Conservation (phyloP, 108 stramenopile genomes). For the Ochromonas danica region DNA sequence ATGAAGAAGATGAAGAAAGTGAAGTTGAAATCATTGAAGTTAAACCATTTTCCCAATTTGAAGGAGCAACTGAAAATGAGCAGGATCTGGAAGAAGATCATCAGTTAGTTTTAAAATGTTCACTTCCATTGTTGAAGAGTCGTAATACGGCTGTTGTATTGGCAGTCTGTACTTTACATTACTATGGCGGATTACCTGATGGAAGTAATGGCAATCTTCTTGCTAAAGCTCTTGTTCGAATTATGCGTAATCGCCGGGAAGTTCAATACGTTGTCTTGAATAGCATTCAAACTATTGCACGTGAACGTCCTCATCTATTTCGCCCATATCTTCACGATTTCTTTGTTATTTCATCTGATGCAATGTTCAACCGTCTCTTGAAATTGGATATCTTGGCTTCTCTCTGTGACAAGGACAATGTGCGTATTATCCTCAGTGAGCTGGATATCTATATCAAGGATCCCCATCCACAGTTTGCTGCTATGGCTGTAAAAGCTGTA, state of each 20-base stretch:
- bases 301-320: constrained; percentile 86
- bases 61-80: constrained; percentile 59
- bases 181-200: constrained; percentile 83
- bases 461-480: constrained; percentile 78
- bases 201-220: constrained; percentile 59
- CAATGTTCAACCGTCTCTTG: constrained; percentile 55
- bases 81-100: constrained; percentile 85
- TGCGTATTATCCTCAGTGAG: constrained; percentile 82
- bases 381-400: constrained; percentile 90
- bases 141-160: constrained; percentile 92
- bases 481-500: constrained; percentile 79
- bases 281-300: constrained; percentile 80
- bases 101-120: constrained; percentile 69
- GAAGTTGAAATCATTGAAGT: constrained; percentile 52
- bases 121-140: constrained; percentile 83
- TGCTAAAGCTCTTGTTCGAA: constrained; percentile 89
- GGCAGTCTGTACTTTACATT: constrained; percentile 83
- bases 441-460: constrained; percentile 83
- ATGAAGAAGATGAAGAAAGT: constrained; percentile 86
- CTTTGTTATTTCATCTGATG: constrained; percentile 68
- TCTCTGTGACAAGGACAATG: constrained; percentile 73
- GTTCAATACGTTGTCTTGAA: constrained; percentile 93
- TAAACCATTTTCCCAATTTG: not conserved
- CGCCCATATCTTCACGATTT: constrained; percentile 89
- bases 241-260: constrained; percentile 85